phyloP scores from a whole-genome alignment of 495 filamentous ascomycete species.

The Rhypophila decipiens region DNA sequence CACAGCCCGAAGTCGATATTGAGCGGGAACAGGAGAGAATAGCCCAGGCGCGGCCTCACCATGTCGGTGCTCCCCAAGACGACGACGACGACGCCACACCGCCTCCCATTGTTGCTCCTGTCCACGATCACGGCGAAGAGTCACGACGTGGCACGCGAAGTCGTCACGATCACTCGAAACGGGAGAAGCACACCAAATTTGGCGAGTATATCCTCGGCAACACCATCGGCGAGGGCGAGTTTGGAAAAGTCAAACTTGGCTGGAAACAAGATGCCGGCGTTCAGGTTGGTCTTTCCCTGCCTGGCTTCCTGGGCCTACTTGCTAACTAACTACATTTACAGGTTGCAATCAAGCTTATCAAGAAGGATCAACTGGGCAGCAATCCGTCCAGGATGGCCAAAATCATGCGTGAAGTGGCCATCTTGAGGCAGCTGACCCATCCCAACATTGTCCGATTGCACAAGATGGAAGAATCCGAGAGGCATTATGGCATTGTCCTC shows the following conservation, averaged over 20 bases:
- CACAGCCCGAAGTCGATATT: slow-evolving; percentile 72
- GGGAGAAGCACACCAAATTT: slow-evolving; percentile 78
- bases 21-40: slow-evolving; percentile 70
- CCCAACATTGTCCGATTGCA: slow-evolving; percentile 96
- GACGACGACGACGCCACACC: slow-evolving; percentile 48
- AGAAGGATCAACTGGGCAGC: slow-evolving; percentile 75
- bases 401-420: slow-evolving; percentile 93
- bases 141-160: slow-evolving; percentile 56
- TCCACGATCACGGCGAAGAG: slow-evolving; percentile 54
- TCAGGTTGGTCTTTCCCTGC: slow-evolving; percentile 42
- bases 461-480: slow-evolving; percentile 97
- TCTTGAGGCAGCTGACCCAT: slow-evolving; percentile 77
- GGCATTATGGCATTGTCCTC: slow-evolving; percentile 95
- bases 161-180: slow-evolving; percentile 66
- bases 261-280: slow-evolving; percentile 95
- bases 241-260: slow-evolving; percentile 98
- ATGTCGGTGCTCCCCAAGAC: slow-evolving; percentile 32
- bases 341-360: slow-evolving; percentile 98
- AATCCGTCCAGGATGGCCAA: slow-evolving; percentile 88
- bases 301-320: background rate
- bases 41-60: slow-evolving; percentile 52
- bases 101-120: slow-evolving; percentile 44
- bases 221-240: slow-evolving; percentile 97
- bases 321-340: slow-evolving; percentile 30
- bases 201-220: slow-evolving; percentile 93